phyloP scores from a whole-genome alignment of 2,329 filamentous ascomycete species.

The Scedosporium dehoogii region DNA sequence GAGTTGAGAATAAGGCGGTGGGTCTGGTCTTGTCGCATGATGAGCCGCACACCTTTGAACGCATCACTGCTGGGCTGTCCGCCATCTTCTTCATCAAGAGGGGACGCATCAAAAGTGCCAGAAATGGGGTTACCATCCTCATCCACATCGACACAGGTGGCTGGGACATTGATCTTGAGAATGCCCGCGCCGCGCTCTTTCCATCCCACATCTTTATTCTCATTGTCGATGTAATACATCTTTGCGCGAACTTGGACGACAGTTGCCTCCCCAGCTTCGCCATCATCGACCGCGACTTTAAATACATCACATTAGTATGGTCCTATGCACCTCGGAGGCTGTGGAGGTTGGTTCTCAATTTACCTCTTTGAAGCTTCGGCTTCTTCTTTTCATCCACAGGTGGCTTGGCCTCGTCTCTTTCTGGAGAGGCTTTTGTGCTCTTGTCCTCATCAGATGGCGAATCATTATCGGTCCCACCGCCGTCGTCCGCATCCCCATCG shows the following conservation, averaged over 20 bases:
- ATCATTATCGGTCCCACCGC: conserved; percentile 27
- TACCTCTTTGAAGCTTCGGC: conserved; percentile 59
- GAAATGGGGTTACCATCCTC: conserved; percentile 38
- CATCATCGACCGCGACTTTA: conserved; percentile 65
- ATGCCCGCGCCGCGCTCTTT: conserved; percentile 81
- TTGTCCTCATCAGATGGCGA: conserved; percentile 30
- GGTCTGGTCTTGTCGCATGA: conserved; percentile 87
- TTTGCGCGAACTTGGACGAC: conserved; percentile 70
- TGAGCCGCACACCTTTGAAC: conserved; percentile 55
- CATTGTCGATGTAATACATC: conserved; percentile 68
- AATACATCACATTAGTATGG: neutral
- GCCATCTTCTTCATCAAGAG: conserved; percentile 32
- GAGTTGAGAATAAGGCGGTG: conserved; percentile 82
- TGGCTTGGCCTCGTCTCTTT: conserved; percentile 41
- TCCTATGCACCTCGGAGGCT: neutral
- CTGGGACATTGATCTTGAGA: conserved; percentile 71
- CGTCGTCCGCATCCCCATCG: conserved; percentile 41
- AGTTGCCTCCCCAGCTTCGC: conserved; percentile 74
- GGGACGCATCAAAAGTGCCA: conserved; percentile 45
- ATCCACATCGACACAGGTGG: conserved; percentile 44
- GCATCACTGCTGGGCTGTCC: conserved; percentile 14
- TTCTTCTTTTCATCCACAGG: conserved; percentile 52
- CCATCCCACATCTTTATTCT: conserved; percentile 63
- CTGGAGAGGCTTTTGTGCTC: conserved; percentile 40
- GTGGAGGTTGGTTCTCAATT: conserved; percentile 18